Evolutionary conservation across 2,329 filamentous ascomycete species (phyloP), one percentile per base, ranked within the genome.

Genomic region (Chaetomium strumarium): DNA sequence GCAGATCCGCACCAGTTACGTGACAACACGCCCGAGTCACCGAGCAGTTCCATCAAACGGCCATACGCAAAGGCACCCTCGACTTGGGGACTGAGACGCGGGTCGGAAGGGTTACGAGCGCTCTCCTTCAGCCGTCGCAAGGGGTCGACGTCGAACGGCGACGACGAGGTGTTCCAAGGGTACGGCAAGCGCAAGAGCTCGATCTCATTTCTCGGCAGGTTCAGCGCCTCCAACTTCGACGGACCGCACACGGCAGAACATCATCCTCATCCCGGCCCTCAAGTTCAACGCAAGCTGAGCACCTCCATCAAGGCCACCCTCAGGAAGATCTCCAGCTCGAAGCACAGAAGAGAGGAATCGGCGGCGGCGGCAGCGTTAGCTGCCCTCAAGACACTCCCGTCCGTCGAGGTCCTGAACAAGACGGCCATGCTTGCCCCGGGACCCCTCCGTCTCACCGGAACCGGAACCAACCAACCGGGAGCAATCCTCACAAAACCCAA

Each of bases 271-370:
- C 12, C 46, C 47, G 10, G 46, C 44, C 20, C n/a, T 44, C 3
- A n/a, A 20, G n/a, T 36, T 49, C 8, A 40, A 12, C 43, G 46
- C 4, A 47, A 59, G 14, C 40, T 48, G 1, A 58, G 51, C 11
- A 56, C 58, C 6, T 54, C 54, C 4, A 45, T 58, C 16, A 52
- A 43, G 24, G 53, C 52, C 6, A 51, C 53, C 3, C 41, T 58
- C 13, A 46, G 53, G 42, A 58, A 49, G 17, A 41, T 56, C 17
- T 49, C 60, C 0, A 40, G 31, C 10, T 46, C 46, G 12, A 39
- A 50, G 17, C 24, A 10, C 3, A 50, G 14, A 10, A 30, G 46
- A n/a, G 30, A 34, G 2, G 24, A 40, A n/a, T 41, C 38, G 2
- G 31, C 43, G 2, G n/a, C 8, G n/a, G 29, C 49, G 1, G 30